Evolutionary conservation across 495 filamentous ascomycete species (phyloP).

Genomic region (Daldinia grandis): DNA sequence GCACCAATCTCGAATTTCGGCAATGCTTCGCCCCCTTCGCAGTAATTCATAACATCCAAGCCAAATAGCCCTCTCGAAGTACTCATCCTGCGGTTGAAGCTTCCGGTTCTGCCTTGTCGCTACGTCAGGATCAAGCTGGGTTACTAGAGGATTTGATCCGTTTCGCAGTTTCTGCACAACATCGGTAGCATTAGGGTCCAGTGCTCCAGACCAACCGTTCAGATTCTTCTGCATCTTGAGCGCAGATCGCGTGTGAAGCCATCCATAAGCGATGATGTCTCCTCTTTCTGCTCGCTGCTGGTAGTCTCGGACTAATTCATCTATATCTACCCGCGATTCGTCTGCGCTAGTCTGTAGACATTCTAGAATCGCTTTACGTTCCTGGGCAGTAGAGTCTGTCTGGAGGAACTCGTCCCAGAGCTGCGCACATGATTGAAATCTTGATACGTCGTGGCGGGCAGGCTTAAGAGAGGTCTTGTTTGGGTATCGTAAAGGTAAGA

Average conservation of each 20-base stretch:
- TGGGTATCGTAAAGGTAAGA: conserved; percentile 61
- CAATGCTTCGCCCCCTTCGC: conserved; percentile 75
- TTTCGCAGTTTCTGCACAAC: conserved; percentile 65
- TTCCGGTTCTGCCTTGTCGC: conserved; percentile 75
- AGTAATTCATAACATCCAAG: conserved; percentile 88
- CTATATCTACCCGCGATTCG: conserved; percentile 70
- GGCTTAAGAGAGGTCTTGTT: conserved; percentile 45
- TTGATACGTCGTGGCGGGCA: conserved; percentile 41
- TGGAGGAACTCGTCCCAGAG: conserved; percentile 58
- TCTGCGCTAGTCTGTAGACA: conserved; percentile 83
- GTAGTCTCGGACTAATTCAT: conserved; percentile 75
- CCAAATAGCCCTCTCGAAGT: conserved; percentile 88
- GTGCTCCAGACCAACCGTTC: conserved; percentile 67
- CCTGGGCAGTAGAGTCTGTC: conserved; percentile 62
- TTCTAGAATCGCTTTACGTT: conserved; percentile 77
- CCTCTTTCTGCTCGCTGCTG: conserved; percentile 70
- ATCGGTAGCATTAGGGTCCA: conserved; percentile 66
- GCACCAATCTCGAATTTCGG: conserved; percentile 82
- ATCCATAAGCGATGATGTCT: conserved; percentile 80
- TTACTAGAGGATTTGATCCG: conserved; percentile 71
- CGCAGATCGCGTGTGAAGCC: conserved; percentile 87
- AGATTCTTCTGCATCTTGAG: conserved; percentile 91
- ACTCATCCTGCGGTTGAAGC: conserved; percentile 81
- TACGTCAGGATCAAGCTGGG: conserved; percentile 95
- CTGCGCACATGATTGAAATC: conserved; percentile 47